Evolutionary conservation across 1,139 yeast species (phyloP), one percentile per base, ranked within the genome.

Genomic region (Kodamaea arcana): DNA sequence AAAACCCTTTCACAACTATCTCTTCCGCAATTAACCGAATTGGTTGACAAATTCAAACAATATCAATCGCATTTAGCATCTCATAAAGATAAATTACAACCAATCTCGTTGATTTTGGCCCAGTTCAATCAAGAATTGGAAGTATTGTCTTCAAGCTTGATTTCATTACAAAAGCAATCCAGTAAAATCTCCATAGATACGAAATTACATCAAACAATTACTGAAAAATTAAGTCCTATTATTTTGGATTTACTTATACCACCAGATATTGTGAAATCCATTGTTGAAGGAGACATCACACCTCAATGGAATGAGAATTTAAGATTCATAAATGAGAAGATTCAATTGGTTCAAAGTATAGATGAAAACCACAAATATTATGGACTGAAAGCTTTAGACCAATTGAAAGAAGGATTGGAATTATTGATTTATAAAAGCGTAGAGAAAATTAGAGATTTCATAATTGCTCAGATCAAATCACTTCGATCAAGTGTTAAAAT

Each of bases 211-310:
- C 72, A 76, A 14, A 54, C 61, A 24, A 63, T 81, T 3, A 81
- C 82, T 24, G 70, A 67, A 18, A 71, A 72, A 35, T 69, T 88
- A 40, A 75, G 80, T 11, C 94, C 95, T 0, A 62, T 85, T 11
- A 80, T 88, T 1, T 70, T 83, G 26, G 92, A 85, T 44, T 62
- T 84, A 17, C 67, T 84, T 44, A 74, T 88, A 4, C 85, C 96
- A 0, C 94, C 95, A 0, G 75, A 73, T 3, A 62, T 79, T 2
- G 72, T 79, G 3, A 60, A 64, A 34, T 69, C 78, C 2, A 60
- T 83, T 1, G 43, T 70, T 4, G 58, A 60, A 24, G 81, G 71
- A 14, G 69, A 70, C 7, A 59, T 83, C 4, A 62, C 67, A 43
- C 53, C 56, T 2, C 40, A 54, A 14, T 83, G 90, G 90, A 58